Conservation (phyloP, 352 stramenopile species). For the Phytophthora ramorum region DNA sequence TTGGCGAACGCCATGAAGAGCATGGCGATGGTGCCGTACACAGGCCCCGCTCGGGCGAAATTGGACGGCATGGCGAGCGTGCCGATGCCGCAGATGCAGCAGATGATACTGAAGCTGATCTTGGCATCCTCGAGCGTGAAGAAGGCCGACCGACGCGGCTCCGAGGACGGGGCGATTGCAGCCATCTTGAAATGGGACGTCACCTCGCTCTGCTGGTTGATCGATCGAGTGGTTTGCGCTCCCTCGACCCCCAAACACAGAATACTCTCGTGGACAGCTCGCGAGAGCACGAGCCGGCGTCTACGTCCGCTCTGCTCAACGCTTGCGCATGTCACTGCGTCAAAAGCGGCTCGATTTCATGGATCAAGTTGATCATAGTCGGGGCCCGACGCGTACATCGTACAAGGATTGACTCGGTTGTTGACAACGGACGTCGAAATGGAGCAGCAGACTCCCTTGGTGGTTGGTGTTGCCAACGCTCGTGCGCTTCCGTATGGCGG, state of each 20-base stretch:
- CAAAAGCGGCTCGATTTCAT: conserved; percentile 24
- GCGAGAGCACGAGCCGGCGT: conserved; percentile 14
- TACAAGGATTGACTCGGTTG: neutral
- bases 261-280: conserved; percentile 36
- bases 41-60: conserved; percentile 53
- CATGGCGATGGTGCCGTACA: conserved; percentile 46
- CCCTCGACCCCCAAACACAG: conserved; percentile 14
- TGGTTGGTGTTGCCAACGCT: conserved; percentile 12
- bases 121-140: conserved; percentile 66
- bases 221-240: conserved; percentile 26
- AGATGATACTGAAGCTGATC: conserved; percentile 63
- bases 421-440: neutral
- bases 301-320: conserved; percentile 23
- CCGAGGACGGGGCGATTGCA: conserved; percentile 4
- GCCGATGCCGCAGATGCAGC: conserved; percentile 64
- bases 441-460: neutral
- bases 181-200: conserved; percentile 12
- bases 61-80: conserved; percentile 69
- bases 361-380: conserved; percentile 19
- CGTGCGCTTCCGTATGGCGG: conserved; percentile 10
- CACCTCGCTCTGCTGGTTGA: too few species aligned
- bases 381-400: conserved; percentile 2
- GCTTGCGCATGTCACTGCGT: conserved; percentile 10
- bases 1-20: conserved; percentile 70
- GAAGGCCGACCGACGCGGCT: conserved; percentile 25